Conservation (phyloP, 2,329 filamentous ascomycete species). For the Colletotrichum destructivum region DNA sequence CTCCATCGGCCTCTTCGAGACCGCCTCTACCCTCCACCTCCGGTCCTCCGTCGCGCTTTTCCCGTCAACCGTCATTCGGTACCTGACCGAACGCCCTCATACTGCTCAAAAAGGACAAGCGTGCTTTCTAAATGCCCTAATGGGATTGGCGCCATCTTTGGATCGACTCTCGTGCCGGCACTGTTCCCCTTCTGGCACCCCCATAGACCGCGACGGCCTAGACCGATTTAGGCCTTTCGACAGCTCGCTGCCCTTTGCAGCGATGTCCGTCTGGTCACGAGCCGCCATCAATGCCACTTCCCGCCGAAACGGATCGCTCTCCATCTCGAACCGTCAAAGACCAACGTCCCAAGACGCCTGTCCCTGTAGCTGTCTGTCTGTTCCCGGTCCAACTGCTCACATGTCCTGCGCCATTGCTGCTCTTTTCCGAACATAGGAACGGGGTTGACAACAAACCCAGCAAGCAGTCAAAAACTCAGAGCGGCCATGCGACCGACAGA, state of each 20-base stretch:
- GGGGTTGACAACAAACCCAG: no score
- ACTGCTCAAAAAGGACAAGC: slow-evolving; percentile 20
- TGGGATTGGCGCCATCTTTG: slow-evolving; percentile 9
- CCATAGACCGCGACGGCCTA: slow-evolving; percentile 34
- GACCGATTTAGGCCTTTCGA: slow-evolving; percentile 28
- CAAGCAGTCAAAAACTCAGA: neutral
- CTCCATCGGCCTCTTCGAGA: slow-evolving; percentile 26
- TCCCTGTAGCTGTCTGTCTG: slow-evolving; percentile 17
- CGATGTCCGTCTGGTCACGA: slow-evolving; percentile 38
- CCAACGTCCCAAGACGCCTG: slow-evolving; percentile 20
- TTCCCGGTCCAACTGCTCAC: slow-evolving; percentile 31
- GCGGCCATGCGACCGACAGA: slow-evolving; percentile 1
- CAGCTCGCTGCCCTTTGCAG: slow-evolving; percentile 37
- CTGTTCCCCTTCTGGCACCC: slow-evolving; percentile 37
- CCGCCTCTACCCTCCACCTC: slow-evolving; percentile 11
- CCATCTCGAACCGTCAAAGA: slow-evolving; percentile 23
- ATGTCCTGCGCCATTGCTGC: slow-evolving; percentile 21
- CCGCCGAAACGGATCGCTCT: slow-evolving; percentile 40
- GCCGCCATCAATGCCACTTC: slow-evolving; percentile 25
- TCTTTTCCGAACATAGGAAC: slow-evolving; percentile 20
- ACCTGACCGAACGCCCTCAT: slow-evolving; percentile 33
- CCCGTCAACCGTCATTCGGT: slow-evolving; percentile 41
- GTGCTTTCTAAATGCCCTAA: neutral
- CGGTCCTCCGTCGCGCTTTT: slow-evolving; percentile 38
- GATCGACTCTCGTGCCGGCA: slow-evolving; percentile 39